Conservation (phyloP, 2,329 filamentous ascomycete species). For the Colletotrichum limetticola region DNA sequence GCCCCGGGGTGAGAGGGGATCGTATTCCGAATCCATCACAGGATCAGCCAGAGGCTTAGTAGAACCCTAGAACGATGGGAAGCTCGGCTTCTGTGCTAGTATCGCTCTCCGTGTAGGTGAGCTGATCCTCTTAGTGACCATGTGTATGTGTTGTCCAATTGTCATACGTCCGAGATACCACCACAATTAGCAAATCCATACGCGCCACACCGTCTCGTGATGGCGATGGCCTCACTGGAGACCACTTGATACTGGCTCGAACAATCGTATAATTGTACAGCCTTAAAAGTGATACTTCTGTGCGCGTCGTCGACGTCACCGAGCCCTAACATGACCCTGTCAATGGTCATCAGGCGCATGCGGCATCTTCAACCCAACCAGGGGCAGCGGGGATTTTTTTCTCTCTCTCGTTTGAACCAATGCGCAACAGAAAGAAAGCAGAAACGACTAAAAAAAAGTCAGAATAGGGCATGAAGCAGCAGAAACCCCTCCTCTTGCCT, state of each 20-base stretch:
- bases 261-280: neutral
- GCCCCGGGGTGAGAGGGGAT: neutral
- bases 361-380: constrained; percentile 16
- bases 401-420: neutral
- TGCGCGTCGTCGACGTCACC: constrained; percentile 31
- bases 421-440: neutral
- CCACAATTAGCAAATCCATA: constrained; percentile 7
- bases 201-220: constrained; percentile 5
- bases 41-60: neutral
- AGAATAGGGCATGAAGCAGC: constrained; percentile 27
- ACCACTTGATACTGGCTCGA: neutral
- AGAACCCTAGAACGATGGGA: neutral
- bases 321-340: constrained; percentile 28
- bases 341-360: neutral
- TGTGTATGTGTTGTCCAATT: neutral
- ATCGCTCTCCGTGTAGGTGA: neutral
- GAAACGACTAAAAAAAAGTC: neutral
- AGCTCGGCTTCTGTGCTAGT: neutral
- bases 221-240: neutral
- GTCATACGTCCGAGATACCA: constrained; percentile 7
- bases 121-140: constrained; percentile 1
- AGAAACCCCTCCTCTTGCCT: constrained; percentile 19
- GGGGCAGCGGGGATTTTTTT: constrained; percentile 15
- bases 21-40: neutral
- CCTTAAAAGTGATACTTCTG: neutral